These are phyloP conservation scores for Bipolaris bicolor DNA, from an alignment of 2,329 filamentous ascomycete genomes.

Conservation along the genomic window DNA sequence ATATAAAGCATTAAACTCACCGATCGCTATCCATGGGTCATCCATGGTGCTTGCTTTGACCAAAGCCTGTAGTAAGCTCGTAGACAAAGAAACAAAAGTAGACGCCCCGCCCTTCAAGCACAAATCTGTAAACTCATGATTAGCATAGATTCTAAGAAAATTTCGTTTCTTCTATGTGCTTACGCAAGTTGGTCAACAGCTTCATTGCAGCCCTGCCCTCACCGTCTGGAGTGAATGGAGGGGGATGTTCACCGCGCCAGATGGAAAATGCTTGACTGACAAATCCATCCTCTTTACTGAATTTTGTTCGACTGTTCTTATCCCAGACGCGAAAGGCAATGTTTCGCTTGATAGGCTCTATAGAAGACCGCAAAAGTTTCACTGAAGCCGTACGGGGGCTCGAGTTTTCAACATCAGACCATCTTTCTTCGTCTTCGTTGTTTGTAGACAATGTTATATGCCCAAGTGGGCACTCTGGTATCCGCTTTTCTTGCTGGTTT, in stretches of 20 bases:
- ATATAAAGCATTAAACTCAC: neutral
- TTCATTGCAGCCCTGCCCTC: neutral
- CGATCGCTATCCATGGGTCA: slow-evolving; percentile 5
- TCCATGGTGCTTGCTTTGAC: slow-evolving; percentile 12
- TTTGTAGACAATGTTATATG: neutral
- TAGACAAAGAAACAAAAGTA: slow-evolving; percentile 9
- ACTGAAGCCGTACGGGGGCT: neutral
- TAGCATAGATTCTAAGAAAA: no score
- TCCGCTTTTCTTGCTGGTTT: neutral
- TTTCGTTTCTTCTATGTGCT: neutral
- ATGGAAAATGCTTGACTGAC: slow-evolving; percentile 4
- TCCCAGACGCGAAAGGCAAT: slow-evolving; percentile 19
- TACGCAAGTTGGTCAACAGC: neutral
- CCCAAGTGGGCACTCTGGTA: neutral
- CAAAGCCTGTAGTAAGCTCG: slow-evolving; percentile 10
- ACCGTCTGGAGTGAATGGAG: slow-evolving; percentile 10
- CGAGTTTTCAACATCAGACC: neutral
- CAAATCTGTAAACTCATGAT: neutral
- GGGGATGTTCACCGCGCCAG: slow-evolving; percentile 4
- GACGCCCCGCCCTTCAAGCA: slow-evolving; percentile 10
- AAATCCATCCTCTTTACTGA: slow-evolving; percentile 12
- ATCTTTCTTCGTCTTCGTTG: neutral
- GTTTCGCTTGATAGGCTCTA: neutral
- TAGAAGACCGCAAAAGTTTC: neutral
- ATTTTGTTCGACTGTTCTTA: neutral